Conservation (phyloP, 768 basidiomycete genomes). For the Psilocybe subaeruginosa region DNA sequence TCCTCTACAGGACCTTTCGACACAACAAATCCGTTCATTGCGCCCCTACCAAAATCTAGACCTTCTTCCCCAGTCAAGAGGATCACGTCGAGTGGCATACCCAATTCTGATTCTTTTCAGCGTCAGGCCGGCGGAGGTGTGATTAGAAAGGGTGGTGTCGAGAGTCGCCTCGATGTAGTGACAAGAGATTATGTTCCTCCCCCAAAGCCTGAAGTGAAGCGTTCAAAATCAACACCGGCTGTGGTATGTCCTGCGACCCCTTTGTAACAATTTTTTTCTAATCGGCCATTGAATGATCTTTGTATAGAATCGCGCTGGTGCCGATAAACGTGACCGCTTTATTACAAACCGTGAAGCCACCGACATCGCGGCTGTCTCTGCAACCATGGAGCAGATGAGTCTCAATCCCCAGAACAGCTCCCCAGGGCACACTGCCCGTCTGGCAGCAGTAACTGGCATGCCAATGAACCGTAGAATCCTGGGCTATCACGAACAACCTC, state of each 20-base stretch:
- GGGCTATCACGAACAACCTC: slow-evolving; percentile 87
- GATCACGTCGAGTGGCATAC: slow-evolving; percentile 46
- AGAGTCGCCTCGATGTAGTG: slow-evolving; percentile 77
- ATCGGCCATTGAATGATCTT: not conserved
- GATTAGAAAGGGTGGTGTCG: slow-evolving; percentile 76
- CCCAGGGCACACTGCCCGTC: slow-evolving; percentile 77
- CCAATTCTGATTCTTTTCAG: slow-evolving; percentile 55
- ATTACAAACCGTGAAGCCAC: slow-evolving; percentile 60
- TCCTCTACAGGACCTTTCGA: slow-evolving; percentile 43
- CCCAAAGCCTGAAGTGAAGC: slow-evolving; percentile 61
- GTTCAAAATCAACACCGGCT: slow-evolving; percentile 75
- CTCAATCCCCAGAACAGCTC: slow-evolving; percentile 63
- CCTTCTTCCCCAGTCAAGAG: slow-evolving; percentile 71
- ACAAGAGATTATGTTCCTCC: slow-evolving; percentile 78
- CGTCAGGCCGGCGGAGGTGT: slow-evolving; percentile 70
- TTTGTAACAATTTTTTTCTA: not conserved
- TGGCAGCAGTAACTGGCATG: slow-evolving; percentile 76
- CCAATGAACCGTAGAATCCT: slow-evolving; percentile 82
- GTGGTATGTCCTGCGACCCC: slow-evolving; percentile 37
- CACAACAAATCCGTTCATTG: slow-evolving; percentile 65
- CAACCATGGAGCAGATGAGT: slow-evolving; percentile 66
- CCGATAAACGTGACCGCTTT: slow-evolving; percentile 65
- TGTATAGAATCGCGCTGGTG: slow-evolving; percentile 46
- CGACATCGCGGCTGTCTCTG: slow-evolving; percentile 48
- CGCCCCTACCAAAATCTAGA: slow-evolving; percentile 43